Evolutionary conservation across 148 eudicot genomes (phyloP), one percentile per base, ranked within the genome.

Genomic region (Chenopodium album): DNA sequence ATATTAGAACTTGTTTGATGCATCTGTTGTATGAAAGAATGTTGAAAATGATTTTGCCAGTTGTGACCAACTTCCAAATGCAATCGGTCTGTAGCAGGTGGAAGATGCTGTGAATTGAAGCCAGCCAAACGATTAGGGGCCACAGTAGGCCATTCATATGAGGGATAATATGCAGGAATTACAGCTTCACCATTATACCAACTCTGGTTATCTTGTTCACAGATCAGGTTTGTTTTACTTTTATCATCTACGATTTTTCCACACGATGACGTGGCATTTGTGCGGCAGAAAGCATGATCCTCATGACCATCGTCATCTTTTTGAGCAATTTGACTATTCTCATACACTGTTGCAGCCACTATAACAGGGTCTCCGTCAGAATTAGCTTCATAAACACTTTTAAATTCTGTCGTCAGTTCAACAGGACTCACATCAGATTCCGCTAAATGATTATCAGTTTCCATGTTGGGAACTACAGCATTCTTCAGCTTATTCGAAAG

Each of bases 61-160:
- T 93, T 95, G 86, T 89, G 90, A 82, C 97, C 94, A 80, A 95
- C 98, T 84, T 95, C 98, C 79, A 95, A 90, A 84, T 95, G 98
- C 89, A 95, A 88, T 90, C 98, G 90, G 77, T 95, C 98, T 76
- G 98, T 92, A 59, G 98, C 89, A 66, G 92, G 91, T 56, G 98
- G 97, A 81, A 89, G 90, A 85, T 87, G 77, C 62, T 87, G 94
- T 65, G 97, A 77, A 83, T 87, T 89, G 82, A 86, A 83, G 83
- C 86, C 80, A 72, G 97, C 89, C 84, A 93, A 85, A 75, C 88
- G 93, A 80, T 86, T 47, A 82, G 97, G 92, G 80, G 91, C 86
- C 85, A 91, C 86, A 88, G 87, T 86, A 54, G 98, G 99, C 99
- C 99, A 95, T 87, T 95, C 99, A 79, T 94, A 90, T 46, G 99